These are phyloP conservation scores for Ceratobasidium sp. DNA, from an alignment of 1,284 basidiomycete species.

Conservation along the genomic window DNA sequence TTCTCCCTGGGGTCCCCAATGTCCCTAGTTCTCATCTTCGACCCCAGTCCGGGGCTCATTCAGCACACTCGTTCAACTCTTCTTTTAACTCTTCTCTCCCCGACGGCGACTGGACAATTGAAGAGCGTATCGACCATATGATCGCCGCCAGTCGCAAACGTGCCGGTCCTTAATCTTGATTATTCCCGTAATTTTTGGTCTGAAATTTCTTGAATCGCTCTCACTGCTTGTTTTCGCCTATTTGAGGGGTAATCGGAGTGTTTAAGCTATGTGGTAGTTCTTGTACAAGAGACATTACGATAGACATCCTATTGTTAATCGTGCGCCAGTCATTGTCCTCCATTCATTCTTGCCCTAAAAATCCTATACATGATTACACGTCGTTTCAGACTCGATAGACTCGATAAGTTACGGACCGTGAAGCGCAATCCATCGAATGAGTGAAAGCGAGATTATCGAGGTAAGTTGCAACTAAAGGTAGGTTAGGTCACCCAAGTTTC, in stretches of 20 bases:
- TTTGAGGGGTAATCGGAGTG: not conserved
- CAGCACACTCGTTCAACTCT: slow-evolving; percentile 45
- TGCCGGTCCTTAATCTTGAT: slow-evolving; percentile 56
- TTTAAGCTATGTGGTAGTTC: slow-evolving; percentile 11
- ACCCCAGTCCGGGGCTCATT: slow-evolving; percentile 33
- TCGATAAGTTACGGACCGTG: slow-evolving; percentile 38
- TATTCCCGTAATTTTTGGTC: slow-evolving; percentile 53
- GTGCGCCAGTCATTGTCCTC: not conserved
- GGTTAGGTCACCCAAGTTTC: not conserved
- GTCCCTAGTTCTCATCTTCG: slow-evolving; percentile 17
- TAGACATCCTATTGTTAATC: slow-evolving; percentile 31
- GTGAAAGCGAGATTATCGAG: slow-evolving; percentile 61
- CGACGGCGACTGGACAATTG: slow-evolving; percentile 60
- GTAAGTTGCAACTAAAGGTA: slow-evolving; percentile 26
- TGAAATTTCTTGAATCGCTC: slow-evolving; percentile 45
- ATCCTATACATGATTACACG: slow-evolving; percentile 34
- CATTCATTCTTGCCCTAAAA: slow-evolving; percentile 46
- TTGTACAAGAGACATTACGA: slow-evolving; percentile 31
- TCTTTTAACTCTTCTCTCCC: slow-evolving; percentile 62
- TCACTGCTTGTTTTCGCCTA: slow-evolving; percentile 24
- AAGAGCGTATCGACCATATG: slow-evolving; percentile 81
- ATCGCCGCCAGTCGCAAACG: slow-evolving; percentile 59
- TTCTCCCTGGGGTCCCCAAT: slow-evolving; percentile 44
- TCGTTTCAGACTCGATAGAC: not conserved
- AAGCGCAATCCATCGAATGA: slow-evolving; percentile 76